Base-by-base conservation (phyloP, 1,284 basidiomycete species). In the Coniophora puteana region DNA sequence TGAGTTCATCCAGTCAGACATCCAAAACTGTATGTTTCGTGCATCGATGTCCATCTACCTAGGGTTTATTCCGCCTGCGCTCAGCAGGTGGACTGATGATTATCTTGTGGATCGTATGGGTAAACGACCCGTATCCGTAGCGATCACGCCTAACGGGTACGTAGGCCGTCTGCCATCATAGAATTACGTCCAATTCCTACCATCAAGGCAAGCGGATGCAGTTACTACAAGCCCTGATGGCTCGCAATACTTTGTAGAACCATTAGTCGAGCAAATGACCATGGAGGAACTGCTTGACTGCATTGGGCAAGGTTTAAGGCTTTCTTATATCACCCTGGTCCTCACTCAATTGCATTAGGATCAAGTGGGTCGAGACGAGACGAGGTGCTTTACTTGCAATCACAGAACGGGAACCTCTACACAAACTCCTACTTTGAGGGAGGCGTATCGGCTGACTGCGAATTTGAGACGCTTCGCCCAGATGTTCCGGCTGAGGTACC, bases 331-430 rank as follows among this genome's bases (percentile, higher is more conserved):
- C 20, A 31, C n/a, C 12, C 21, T 27, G n/a, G 18, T 8, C 18
- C 45, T 37, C 8, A 36, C n/a, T 12, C 31, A 24, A 36, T 38
- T 40, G n/a, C 16, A 33, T n/a, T 40, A 33, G 18, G 29, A 41
- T 23, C 13, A 33, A 30, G 28, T 14, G 34, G 40, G 31, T 24
- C 25, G 23, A 3, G 17, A n/a, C n/a, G 51, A 40, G 20, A 43
- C 41, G 10, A 27, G 36, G 38, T 1, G 72, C 83, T 4, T 65
- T 95, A 94, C 60, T 69, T 95, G 5, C 93, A 95, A 59, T 89
- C 86, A 2, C 93, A 95, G 61, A 91, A 95, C 59, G 92, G 92
- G 8, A 95, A 95, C 59, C 52, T 95, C 23, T 89, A 78, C 51
- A 71, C 76, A 1, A 63, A 55, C 43, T 52, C 55, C 30, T 70